These are phyloP conservation scores for Diaporthe sp. DNA, from an alignment of 2,329 filamentous ascomycete species.

Conservation along the genomic window DNA sequence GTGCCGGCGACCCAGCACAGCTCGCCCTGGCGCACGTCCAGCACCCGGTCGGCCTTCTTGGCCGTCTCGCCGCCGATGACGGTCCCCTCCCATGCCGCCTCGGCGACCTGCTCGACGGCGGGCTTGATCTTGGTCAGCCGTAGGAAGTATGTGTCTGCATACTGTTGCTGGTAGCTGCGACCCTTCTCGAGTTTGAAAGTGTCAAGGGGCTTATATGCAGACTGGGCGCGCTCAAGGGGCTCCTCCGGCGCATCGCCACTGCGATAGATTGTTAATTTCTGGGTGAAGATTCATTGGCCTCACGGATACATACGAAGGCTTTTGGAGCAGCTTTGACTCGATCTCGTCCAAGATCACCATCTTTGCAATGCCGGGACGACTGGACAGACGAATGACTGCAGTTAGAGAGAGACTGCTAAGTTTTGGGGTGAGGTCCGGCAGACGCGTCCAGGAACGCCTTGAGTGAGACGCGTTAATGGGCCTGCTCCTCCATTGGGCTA, in stretches of 20 bases:
- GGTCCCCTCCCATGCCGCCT: constrained; percentile 81
- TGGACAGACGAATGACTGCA: neutral
- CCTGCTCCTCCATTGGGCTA: neutral
- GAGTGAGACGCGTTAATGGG: constrained; percentile 32
- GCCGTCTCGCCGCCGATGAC: constrained; percentile 82
- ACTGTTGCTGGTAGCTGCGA: constrained; percentile 91
- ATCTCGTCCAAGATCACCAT: constrained; percentile 62
- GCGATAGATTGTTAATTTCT: constrained; percentile 37
- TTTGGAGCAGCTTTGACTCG: constrained; percentile 58
- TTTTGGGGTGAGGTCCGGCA: constrained; percentile 26
- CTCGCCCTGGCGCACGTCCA: constrained; percentile 95
- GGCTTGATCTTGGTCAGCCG: constrained; percentile 90
- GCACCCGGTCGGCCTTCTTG: constrained; percentile 83
- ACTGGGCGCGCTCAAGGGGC: constrained; percentile 61
- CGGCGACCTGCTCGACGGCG: constrained; percentile 79
- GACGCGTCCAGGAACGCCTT: constrained; percentile 34
- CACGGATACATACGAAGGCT: constrained; percentile 58
- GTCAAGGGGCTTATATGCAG: constrained; percentile 78
- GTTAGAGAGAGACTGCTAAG: neutral
- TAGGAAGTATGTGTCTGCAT: constrained; percentile 97
- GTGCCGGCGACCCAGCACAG: constrained; percentile 96
- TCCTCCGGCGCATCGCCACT: constrained; percentile 52
- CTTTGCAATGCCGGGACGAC: constrained; percentile 38
- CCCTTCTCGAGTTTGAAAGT: constrained; percentile 80
- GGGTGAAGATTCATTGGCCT: neutral